Evolutionary conservation across 1,284 basidiomycete genomes (phyloP).

Genomic region (Veloporphyrellus conicus): DNA sequence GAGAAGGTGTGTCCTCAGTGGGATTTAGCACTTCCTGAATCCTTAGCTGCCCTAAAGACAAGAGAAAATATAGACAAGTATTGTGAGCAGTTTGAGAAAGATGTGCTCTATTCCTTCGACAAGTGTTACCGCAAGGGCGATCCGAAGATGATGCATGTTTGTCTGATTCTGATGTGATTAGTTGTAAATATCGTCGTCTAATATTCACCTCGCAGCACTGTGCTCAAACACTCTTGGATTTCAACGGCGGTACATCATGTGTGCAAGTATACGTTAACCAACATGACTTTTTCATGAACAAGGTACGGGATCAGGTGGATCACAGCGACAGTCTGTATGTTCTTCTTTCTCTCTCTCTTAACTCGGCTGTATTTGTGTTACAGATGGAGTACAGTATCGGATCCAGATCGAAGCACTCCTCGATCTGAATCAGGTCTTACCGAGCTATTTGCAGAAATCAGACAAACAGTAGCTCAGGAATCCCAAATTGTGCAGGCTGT

Average conservation of each 20-base stretch:
- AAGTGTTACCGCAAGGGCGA: slow-evolving; percentile 93
- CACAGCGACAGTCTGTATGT: slow-evolving; percentile 62
- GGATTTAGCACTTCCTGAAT: background rate
- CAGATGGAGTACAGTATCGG: slow-evolving; percentile 79
- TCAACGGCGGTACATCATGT: slow-evolving; percentile 95
- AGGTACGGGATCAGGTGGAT: slow-evolving; percentile 59
- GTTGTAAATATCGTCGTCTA: slow-evolving; percentile 7
- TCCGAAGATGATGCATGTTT: slow-evolving; percentile 97
- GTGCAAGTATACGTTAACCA: slow-evolving; percentile 99
- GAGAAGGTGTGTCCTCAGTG: slow-evolving; percentile 56
- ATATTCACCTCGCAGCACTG: slow-evolving; percentile 66
- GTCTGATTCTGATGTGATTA: slow-evolving; percentile 33
- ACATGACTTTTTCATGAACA: slow-evolving; percentile 98
- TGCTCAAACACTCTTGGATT: slow-evolving; percentile 93
- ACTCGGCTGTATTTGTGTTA: slow-evolving; percentile 13
- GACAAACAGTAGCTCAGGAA: slow-evolving; percentile 89
- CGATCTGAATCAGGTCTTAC: slow-evolving; percentile 76
- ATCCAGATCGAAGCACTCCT: slow-evolving; percentile 78
- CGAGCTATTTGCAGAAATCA: slow-evolving; percentile 84
- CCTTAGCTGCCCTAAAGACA: slow-evolving; percentile 46
- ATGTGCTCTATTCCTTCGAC: slow-evolving; percentile 96
- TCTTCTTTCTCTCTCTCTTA: background rate
- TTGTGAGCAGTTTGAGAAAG: slow-evolving; percentile 98
- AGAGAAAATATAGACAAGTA: slow-evolving; percentile 90
- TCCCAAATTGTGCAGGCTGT: slow-evolving; percentile 98